phyloP scores from a whole-genome alignment of 306 rosid genomes.

The Oxytropis ochrocephala region DNA sequence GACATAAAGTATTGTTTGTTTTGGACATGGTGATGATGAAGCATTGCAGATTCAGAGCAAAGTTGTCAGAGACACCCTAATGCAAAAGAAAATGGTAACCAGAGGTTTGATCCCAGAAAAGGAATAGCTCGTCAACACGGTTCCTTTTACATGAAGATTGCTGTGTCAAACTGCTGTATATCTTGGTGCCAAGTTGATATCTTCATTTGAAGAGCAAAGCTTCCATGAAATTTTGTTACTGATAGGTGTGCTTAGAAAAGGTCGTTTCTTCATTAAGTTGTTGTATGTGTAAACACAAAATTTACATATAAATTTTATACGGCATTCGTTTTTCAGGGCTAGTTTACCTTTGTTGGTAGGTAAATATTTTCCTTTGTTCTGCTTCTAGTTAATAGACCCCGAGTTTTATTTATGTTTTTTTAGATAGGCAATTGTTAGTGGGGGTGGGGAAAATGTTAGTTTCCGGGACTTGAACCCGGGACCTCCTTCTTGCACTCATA shows the following conservation, averaged over 20 bases:
- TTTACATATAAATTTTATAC: background rate
- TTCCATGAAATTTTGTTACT: constrained; percentile 1
- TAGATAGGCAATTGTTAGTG: too few relatives aligned
- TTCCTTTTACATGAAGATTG: constrained; percentile 10
- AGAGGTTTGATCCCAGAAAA: background rate
- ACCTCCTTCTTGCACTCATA: too few relatives aligned
- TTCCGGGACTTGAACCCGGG: too few relatives aligned
- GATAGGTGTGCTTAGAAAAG: background rate
- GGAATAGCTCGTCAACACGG: background rate
- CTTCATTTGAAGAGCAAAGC: constrained; percentile 12
- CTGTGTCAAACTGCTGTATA: background rate
- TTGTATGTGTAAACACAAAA: background rate
- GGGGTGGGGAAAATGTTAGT: too few relatives aligned
- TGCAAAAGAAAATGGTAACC: constrained; percentile 3
- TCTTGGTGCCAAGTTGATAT: constrained; percentile 3
- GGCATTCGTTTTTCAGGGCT: background rate
- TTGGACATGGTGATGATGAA: constrained; percentile 12
- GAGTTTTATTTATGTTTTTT: too few relatives aligned
- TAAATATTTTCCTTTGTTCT: background rate
- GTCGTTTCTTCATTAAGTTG: background rate
- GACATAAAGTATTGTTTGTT: constrained; percentile 18
- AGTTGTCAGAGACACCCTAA: background rate
- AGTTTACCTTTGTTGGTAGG: background rate
- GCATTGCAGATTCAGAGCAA: constrained; percentile 5
- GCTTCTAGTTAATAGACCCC: background rate